These are phyloP conservation scores for Penicillium sp. DNA, from an alignment of 2,329 filamentous ascomycete genomes.

Conservation along the genomic window DNA sequence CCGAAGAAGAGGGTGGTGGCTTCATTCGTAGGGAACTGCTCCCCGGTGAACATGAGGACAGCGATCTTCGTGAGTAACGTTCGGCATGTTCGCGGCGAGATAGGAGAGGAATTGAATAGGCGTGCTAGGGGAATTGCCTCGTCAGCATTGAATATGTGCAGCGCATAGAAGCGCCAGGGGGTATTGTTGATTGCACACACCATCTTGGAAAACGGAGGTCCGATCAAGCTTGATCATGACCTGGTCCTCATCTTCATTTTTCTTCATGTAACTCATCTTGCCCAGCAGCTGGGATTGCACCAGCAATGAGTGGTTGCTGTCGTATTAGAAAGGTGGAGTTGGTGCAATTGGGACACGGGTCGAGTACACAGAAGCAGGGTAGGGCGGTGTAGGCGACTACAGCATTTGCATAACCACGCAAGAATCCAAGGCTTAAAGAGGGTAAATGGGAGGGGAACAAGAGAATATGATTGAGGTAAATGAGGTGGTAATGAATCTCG, in stretches of 20 bases:
- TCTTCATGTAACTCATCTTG: slow-evolving; percentile 94
- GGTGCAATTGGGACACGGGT: slow-evolving; percentile 24
- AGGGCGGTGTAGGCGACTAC: slow-evolving; percentile 24
- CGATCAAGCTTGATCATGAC: slow-evolving; percentile 96
- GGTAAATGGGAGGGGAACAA: not conserved
- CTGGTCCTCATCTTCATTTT: slow-evolving; percentile 95
- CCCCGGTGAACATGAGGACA: slow-evolving; percentile 91
- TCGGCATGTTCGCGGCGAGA: slow-evolving; percentile 95
- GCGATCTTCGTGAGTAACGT: slow-evolving; percentile 97
- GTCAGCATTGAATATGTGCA: slow-evolving; percentile 15
- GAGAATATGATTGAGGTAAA: slow-evolving; percentile 9
- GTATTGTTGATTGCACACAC: slow-evolving; percentile 52
- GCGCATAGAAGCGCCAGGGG: slow-evolving; percentile 21
- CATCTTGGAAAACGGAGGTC: slow-evolving; percentile 98
- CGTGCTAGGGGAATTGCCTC: slow-evolving; percentile 62
- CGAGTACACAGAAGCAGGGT: slow-evolving; percentile 21
- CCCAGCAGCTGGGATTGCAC: slow-evolving; percentile 30
- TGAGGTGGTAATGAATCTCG: slow-evolving; percentile 14
- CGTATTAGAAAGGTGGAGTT: slow-evolving; percentile 20
- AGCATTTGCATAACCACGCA: slow-evolving; percentile 21
- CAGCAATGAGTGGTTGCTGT: slow-evolving; percentile 25
- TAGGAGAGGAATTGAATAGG: slow-evolving; percentile 95
- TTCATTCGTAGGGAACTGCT: slow-evolving; percentile 95
- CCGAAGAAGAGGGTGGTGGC: slow-evolving; percentile 98
- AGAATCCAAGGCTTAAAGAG: not conserved